Evolutionary conservation across 2,329 filamentous ascomycete genomes (phyloP), one percentile per base, ranked within the genome.

Genomic region (Daldinia sp.): DNA sequence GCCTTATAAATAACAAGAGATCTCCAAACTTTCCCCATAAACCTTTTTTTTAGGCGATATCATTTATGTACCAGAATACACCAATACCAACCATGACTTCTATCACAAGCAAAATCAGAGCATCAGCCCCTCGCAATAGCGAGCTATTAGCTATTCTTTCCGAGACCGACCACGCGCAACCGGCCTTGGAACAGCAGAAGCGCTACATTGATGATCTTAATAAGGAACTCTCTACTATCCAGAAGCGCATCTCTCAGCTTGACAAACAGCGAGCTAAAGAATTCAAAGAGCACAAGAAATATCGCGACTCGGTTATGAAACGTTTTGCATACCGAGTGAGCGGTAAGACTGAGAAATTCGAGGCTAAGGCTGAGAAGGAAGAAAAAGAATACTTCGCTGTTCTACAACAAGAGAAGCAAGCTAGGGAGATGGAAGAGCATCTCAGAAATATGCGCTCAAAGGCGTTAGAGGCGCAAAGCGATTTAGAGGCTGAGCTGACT

Each of bases 371-470:
- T 13, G 81, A 82, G 55, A 86, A 84, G 68, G 86, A 88, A 75
- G 86, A 88, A 74, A 77, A 79, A 48, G 86, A 88, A 68, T 89
- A 87, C 74, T 81, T 86, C 28, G 82, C 86, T 51, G 86, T 82
- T 0, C 80, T 87, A 53, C 83, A 87, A 65, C 76, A 82, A 33
- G 80, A 85, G 64, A 80, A 84, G 26, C 79, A 82, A 26, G 82
- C 83, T 46, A 81, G 82, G 51, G 80, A 83, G 42, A 73, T 81
- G 55, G 80, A 83, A 41, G 78, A 80, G 1, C 78, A 79, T 58
- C 73, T 88, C 2, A 76, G 78, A 4, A 57, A 57, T 0, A 81
- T 84, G 63, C 78, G 85, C 0, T 68, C 75, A 0, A 78, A 83
- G 2, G 86, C 86, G 0, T 69, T 79, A 13, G 68, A 72, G 15